Conservation (phyloP, 371 early-diverging fungal species). For the Dinochytrium kinnereticum region DNA sequence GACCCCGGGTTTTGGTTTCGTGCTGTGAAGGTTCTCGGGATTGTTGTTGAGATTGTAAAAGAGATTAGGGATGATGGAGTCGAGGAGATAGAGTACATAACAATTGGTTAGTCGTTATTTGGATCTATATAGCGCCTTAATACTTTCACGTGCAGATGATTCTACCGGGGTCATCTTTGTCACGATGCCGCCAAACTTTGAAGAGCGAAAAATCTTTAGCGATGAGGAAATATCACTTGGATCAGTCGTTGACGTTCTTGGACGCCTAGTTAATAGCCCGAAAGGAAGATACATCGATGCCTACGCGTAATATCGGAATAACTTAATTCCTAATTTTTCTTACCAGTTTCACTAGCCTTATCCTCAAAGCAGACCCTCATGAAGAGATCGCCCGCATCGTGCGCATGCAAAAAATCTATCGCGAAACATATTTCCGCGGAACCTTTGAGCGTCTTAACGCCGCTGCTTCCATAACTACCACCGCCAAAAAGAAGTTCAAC, state of each 20-base stretch:
- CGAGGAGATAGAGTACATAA: too few relatives aligned
- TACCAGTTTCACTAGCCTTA: neutral
- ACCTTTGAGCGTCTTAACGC: neutral
- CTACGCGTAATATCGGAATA: conserved; percentile 1
- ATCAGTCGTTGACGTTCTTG: neutral
- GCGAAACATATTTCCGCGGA: neutral
- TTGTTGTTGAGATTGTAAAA: conserved; percentile 4
- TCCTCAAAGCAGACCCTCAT: neutral
- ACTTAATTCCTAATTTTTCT: neutral
- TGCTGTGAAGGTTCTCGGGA: neutral
- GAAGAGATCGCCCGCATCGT: neutral
- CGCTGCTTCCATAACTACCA: neutral
- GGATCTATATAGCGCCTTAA: neutral
- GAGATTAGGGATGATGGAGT: too few relatives aligned
- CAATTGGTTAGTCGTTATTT: too few relatives aligned
- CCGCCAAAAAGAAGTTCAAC: neutral
- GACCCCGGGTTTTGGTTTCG: conserved; percentile 6
- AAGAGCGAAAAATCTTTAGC: neutral
- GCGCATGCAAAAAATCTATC: neutral
- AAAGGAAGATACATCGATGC: neutral
- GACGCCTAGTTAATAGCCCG: neutral
- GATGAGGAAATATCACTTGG: neutral
- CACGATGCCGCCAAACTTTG: neutral
- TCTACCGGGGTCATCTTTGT: neutral
- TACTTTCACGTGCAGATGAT: too few relatives aligned